A percentile compares a stretch with the other conserved stretches of the same genome.
These are phyloP conservation scores for Chytriomyces confervae DNA, from an alignment of 192 early-diverging fungal species.

Conservation along the genomic window DNA sequence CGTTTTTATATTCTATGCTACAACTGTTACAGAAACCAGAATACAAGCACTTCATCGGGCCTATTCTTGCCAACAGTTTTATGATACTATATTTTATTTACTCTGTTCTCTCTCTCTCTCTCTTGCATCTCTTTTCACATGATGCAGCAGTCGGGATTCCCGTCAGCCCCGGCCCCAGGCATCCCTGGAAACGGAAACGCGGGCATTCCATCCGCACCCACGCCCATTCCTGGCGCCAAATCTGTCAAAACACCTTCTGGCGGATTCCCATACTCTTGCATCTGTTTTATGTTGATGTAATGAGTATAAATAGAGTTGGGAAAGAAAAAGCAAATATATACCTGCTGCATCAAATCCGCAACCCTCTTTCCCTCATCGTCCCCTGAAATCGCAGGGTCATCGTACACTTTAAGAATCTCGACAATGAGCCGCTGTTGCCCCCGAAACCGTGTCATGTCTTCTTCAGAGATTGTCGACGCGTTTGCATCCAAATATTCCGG, in stretches of 20 bases:
- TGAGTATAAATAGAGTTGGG: not conserved
- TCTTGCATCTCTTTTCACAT: constrained; percentile 31
- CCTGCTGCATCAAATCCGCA: constrained; percentile 90
- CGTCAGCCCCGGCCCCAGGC: too few species aligned
- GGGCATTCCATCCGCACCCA: constrained; percentile 77
- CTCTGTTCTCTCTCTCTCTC: too few species aligned
- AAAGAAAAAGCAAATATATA: constrained; percentile 39
- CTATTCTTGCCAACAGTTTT: too few species aligned
- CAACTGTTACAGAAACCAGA: too few species aligned
- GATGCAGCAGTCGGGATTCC: constrained; percentile 40
- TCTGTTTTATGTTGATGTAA: constrained; percentile 54
- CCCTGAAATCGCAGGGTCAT: constrained; percentile 65
- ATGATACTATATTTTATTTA: too few species aligned
- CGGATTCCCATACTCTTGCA: constrained; percentile 97
- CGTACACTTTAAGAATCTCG: constrained; percentile 82
- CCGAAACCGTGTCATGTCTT: constrained; percentile 77
- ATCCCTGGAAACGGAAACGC: constrained; percentile 54
- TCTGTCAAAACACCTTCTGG: constrained; percentile 88
- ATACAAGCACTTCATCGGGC: too few species aligned
- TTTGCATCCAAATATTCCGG: constrained; percentile 87
- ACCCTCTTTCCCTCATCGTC: constrained; percentile 74
- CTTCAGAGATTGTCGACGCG: constrained; percentile 69
- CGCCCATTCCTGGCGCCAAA: constrained; percentile 87
- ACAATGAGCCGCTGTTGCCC: constrained; percentile 78
- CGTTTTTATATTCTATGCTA: too few species aligned